Percentiles rank a stretch among this genome's conserved stretches.
These are phyloP conservation scores for Xylaria sp. DNA, from an alignment of 2,329 filamentous ascomycete species.

Conservation along the genomic window DNA sequence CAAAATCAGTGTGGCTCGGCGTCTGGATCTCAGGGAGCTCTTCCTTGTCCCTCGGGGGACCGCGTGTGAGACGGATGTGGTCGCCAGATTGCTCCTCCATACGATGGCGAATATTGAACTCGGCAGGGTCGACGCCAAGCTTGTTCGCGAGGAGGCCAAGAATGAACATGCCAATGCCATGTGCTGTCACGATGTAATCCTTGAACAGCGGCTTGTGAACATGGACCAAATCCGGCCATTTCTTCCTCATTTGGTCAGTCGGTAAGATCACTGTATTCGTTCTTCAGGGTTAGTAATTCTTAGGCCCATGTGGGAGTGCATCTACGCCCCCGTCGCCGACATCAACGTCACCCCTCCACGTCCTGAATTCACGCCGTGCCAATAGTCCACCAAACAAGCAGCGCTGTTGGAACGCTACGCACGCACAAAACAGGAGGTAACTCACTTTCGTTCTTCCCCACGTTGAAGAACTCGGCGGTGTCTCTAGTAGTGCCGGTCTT, in stretches of 20 bases:
- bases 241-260: slow-evolving; percentile 31
- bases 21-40: slow-evolving; percentile 42
- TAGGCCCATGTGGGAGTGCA: not conserved
- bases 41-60: slow-evolving; percentile 39
- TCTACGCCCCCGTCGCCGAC: no score
- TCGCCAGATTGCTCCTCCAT: slow-evolving; percentile 41
- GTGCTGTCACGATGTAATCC: slow-evolving; percentile 37
- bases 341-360: no score
- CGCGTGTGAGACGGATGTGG: slow-evolving; percentile 42
- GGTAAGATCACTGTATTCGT: slow-evolving; percentile 39
- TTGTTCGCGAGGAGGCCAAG: slow-evolving; percentile 37
- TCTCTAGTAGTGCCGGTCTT: slow-evolving; percentile 36
- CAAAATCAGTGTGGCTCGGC: slow-evolving; percentile 46
- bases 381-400: no score
- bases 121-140: slow-evolving; percentile 37
- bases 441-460: slow-evolving; percentile 42
- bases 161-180: slow-evolving; percentile 39
- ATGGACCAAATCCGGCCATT: slow-evolving; percentile 38
- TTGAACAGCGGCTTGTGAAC: slow-evolving; percentile 34
- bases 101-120: slow-evolving; percentile 37
- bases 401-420: no score
- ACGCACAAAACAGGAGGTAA: not conserved
- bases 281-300: not conserved
- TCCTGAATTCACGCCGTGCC: no score
- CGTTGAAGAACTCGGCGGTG: slow-evolving; percentile 45